Evolutionary conservation across 2,329 filamentous ascomycete genomes (phyloP).

Genomic region (Verticillium dahliae): DNA sequence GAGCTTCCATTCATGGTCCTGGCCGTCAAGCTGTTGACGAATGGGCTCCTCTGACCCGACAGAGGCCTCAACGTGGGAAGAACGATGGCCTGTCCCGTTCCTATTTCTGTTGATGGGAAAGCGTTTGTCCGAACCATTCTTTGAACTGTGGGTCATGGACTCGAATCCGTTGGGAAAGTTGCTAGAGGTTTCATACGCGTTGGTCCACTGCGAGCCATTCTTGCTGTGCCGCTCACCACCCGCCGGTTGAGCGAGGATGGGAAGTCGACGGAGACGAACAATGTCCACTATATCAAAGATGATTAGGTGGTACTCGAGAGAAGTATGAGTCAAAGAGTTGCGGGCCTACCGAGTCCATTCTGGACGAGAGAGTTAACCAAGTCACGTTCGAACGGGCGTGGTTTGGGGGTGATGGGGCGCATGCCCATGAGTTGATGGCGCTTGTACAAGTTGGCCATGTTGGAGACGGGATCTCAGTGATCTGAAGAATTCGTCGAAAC

Average conservation of each 20-base stretch:
- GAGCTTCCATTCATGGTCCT: conserved; percentile 31
- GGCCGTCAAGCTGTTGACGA: conserved; percentile 28
- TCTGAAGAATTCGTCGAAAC: no score
- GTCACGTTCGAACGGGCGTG: conserved; percentile 1
- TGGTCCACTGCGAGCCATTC: background rate
- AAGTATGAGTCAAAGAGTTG: background rate
- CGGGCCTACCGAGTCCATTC: background rate
- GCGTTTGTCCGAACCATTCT: background rate
- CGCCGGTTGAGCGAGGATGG: background rate
- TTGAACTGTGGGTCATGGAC: background rate
- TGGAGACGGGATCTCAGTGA: background rate
- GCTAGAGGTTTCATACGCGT: background rate
- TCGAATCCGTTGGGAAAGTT: background rate
- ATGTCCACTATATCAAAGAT: conserved; percentile 6
- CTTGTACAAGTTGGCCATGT: background rate
- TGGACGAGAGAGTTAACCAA: conserved; percentile 5
- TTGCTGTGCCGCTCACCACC: background rate
- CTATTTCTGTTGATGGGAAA: background rate
- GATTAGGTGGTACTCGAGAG: background rate
- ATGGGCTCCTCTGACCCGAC: conserved; percentile 2
- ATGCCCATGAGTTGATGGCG: background rate
- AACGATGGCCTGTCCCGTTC: background rate
- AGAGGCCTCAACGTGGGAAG: background rate
- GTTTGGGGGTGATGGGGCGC: background rate
- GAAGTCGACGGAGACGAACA: conserved; percentile 2